Evolutionary conservation across 495 filamentous ascomycete species (phyloP).

Genomic region (Alectoria sarmentosa): DNA sequence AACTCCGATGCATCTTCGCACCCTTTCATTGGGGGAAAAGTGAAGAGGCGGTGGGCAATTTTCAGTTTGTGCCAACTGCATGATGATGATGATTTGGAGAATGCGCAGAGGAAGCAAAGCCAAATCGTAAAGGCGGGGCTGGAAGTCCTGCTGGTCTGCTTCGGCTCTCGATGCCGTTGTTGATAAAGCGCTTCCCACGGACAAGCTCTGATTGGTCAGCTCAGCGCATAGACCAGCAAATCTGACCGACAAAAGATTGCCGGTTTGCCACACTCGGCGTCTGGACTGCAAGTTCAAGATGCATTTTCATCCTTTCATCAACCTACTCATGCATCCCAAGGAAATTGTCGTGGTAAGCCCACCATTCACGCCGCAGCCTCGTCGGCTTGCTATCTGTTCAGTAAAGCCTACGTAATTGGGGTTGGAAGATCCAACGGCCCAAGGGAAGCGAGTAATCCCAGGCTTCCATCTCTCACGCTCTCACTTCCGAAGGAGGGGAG

Average conservation of each 20-base stretch:
- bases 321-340: constrained; percentile 10
- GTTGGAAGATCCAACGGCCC: constrained; percentile 5
- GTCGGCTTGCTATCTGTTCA: constrained; percentile 9
- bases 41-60: constrained; percentile 8
- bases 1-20: constrained; percentile 9
- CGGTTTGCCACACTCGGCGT: not conserved
- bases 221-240: constrained; percentile 12
- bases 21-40: not conserved
- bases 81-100: constrained; percentile 4
- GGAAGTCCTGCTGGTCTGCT: not conserved
- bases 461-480: constrained; percentile 5
- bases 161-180: constrained; percentile 2
- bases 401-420: constrained; percentile 5
- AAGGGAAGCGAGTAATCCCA: constrained; percentile 6
- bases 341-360: constrained; percentile 16
- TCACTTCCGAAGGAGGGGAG: constrained; percentile 13
- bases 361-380: constrained; percentile 12
- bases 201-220: constrained; percentile 8
- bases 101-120: not conserved
- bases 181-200: constrained; percentile 10
- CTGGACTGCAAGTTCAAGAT: not conserved
- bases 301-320: not conserved
- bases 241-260: not conserved
- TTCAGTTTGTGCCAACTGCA: constrained; percentile 5
- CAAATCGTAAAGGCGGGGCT: constrained; percentile 12